Evolutionary conservation across 2,329 filamentous ascomycete species (phyloP).

Genomic region (Exophiala bonariae): DNA sequence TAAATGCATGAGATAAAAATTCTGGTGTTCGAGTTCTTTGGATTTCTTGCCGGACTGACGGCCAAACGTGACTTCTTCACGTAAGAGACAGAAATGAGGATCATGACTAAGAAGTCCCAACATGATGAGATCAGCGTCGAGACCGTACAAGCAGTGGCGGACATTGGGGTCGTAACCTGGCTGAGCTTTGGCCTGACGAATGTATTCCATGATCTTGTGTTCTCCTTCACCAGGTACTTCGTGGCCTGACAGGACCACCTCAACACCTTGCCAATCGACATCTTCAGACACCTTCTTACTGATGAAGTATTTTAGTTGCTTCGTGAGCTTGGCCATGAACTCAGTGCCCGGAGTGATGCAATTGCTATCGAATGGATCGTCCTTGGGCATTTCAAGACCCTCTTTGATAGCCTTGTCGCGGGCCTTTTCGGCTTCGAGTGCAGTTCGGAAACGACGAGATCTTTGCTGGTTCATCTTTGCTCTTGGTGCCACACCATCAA

Average conservation of each 20-base stretch:
- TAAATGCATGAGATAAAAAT: conserved; percentile 95
- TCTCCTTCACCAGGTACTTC: conserved; percentile 98
- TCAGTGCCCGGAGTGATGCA: conserved; percentile 95
- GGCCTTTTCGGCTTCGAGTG: conserved; percentile 83
- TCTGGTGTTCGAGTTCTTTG: conserved; percentile 96
- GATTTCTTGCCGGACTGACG: conserved; percentile 83
- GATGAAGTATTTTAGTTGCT: conserved; percentile 96
- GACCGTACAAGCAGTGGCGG: conserved; percentile 92
- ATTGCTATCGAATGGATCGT: conserved; percentile 97
- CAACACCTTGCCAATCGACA: conserved; percentile 93
- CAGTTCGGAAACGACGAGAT: conserved; percentile 89
- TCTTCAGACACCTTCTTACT: conserved; percentile 98
- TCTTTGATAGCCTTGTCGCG: conserved; percentile 89
- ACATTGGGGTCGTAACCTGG: conserved; percentile 89
- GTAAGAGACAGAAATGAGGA: conserved; percentile 93
- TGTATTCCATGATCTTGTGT: conserved; percentile 99
- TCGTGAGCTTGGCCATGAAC: conserved; percentile 95
- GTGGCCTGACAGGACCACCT: conserved; percentile 93
- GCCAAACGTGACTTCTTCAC: conserved; percentile 97
- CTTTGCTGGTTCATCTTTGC: conserved; percentile 99
- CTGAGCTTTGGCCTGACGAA: conserved; percentile 94
- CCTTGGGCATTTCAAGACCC: conserved; percentile 89
- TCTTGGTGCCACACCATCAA: conserved; percentile 93
- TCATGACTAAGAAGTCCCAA: conserved; percentile 94
- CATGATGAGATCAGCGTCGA: conserved; percentile 99